phyloP scores from a whole-genome alignment of 495 filamentous ascomycete species.

The Rhypophila decipiens region DNA sequence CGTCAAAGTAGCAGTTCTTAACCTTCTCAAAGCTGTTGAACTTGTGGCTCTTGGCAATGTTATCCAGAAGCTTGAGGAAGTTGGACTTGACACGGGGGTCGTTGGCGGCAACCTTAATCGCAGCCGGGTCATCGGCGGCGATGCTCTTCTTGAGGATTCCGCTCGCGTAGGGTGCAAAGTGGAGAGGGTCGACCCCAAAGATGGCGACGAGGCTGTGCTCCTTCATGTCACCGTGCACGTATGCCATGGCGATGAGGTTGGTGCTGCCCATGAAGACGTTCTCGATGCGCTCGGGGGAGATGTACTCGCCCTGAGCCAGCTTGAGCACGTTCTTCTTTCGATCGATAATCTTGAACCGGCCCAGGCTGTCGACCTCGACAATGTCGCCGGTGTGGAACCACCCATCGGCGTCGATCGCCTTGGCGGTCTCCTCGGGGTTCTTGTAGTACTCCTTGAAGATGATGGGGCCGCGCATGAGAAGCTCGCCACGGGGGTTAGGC shows the following conservation, averaged over 20 bases:
- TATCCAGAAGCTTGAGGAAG: slow-evolving; percentile 72
- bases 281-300: slow-evolving; percentile 94
- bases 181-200: slow-evolving; percentile 76
- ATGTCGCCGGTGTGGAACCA: slow-evolving; percentile 98
- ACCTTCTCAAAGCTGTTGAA: slow-evolving; percentile 88
- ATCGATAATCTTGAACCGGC: slow-evolving; percentile 89
- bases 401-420: slow-evolving; percentile 77
- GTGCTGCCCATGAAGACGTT: slow-evolving; percentile 82
- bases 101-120: slow-evolving; percentile 56
- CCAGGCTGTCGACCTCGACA: slow-evolving; percentile 69
- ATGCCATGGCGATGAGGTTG: slow-evolving; percentile 69
- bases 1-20: slow-evolving; percentile 61
- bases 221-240: slow-evolving; percentile 84
- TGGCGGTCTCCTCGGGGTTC: slow-evolving; percentile 78
- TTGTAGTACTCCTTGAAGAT: slow-evolving; percentile 83
- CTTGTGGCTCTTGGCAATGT: slow-evolving; percentile 73
- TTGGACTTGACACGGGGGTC: slow-evolving; percentile 66
- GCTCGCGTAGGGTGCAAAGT: slow-evolving; percentile 71
- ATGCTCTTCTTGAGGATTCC: slow-evolving; percentile 66
- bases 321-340: slow-evolving; percentile 98
- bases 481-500: slow-evolving; percentile 88
- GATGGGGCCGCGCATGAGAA: slow-evolving; percentile 71
- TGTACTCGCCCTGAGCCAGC: slow-evolving; percentile 95
- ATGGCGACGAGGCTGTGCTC: slow-evolving; percentile 80
- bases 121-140: slow-evolving; percentile 52